Percentiles rank a stretch among this genome's conserved stretches.
Evolutionary conservation across 345 rosid species (phyloP).

Genomic region (Eucalyptus tenuipes): DNA sequence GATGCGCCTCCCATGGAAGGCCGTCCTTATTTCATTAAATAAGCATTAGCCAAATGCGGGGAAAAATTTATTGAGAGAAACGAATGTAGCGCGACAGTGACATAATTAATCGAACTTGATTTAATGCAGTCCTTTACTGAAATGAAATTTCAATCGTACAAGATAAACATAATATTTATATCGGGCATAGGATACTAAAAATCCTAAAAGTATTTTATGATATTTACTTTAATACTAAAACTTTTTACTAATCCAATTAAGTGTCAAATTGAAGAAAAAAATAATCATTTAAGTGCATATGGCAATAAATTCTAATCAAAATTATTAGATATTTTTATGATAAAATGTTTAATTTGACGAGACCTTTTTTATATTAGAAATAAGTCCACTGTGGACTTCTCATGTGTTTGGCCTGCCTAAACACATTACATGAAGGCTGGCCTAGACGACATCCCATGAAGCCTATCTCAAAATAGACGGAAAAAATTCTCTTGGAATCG

Average conservation of each 20-base stretch:
- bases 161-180: background rate
- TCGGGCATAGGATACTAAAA: fast-evolving
- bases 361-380: background rate
- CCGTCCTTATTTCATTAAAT: background rate
- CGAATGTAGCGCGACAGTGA: background rate
- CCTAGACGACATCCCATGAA: background rate
- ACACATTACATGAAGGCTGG: too few relatives aligned
- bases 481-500: background rate
- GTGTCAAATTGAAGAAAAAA: fast-evolving
- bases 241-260: fast-evolving
- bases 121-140: background rate
- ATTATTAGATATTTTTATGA: background rate
- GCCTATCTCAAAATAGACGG: background rate
- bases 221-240: background rate
- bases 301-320: fast-evolving
- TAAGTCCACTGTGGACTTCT: fast-evolving
- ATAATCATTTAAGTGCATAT: fast-evolving
- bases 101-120: background rate
- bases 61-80: background rate
- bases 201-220: fast-evolving
- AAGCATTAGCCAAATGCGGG: background rate
- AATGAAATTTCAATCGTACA: background rate
- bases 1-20: background rate
- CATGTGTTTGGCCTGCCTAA: background rate
- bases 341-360: background rate